Conservation (phyloP, 2,329 filamentous ascomycete genomes). For the Fusarium compactum region DNA sequence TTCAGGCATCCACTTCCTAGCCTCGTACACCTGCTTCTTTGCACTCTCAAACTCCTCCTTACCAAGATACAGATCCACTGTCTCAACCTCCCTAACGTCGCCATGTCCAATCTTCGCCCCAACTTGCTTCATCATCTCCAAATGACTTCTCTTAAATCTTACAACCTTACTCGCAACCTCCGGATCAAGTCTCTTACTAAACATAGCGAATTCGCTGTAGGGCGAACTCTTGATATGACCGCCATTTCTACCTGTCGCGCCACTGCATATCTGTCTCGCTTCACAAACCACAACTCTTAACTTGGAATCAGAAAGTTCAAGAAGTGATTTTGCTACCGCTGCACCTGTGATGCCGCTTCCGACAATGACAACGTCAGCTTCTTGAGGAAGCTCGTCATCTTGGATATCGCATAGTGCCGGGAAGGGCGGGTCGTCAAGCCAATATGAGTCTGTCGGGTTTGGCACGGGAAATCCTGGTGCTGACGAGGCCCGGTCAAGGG, state of each 20-base stretch:
- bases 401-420: slow-evolving; percentile 55
- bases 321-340: slow-evolving; percentile 45
- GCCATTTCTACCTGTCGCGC: slow-evolving; percentile 67
- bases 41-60: slow-evolving; percentile 51
- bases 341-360: slow-evolving; percentile 67
- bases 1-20: slow-evolving; percentile 56
- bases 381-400: slow-evolving; percentile 49
- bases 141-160: slow-evolving; percentile 59
- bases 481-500: slow-evolving; percentile 49
- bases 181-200: slow-evolving; percentile 49
- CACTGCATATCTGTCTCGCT: slow-evolving; percentile 61
- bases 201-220: slow-evolving; percentile 55
- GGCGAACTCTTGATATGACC: slow-evolving; percentile 63
- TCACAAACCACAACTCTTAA: slow-evolving; percentile 61
- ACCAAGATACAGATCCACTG: slow-evolving; percentile 60
- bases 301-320: slow-evolving; percentile 41
- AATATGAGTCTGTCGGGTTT: slow-evolving; percentile 60
- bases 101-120: slow-evolving; percentile 53
- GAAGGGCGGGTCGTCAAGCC: slow-evolving; percentile 59
- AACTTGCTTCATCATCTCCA: slow-evolving; percentile 55
- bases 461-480: slow-evolving; percentile 57
- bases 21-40: slow-evolving; percentile 49
- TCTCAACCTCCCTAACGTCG: slow-evolving; percentile 60
- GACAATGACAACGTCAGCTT: slow-evolving; percentile 64
- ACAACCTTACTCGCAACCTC: slow-evolving; percentile 57